These are phyloP conservation scores for Neurospora sp. DNA, from an alignment of 495 filamentous ascomycete genomes.

Conservation along the genomic window DNA sequence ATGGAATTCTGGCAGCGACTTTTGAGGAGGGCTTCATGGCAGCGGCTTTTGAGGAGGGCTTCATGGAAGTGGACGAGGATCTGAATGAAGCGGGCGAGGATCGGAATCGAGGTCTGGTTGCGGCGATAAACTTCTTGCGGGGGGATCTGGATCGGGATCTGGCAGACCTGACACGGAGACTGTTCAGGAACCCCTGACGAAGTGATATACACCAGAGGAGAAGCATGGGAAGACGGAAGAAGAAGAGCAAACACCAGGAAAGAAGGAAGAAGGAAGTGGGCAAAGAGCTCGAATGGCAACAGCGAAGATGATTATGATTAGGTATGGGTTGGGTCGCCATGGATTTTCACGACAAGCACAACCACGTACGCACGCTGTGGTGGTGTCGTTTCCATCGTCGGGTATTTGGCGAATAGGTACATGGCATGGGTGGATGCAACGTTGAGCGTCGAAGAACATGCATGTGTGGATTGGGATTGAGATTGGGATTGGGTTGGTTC, in stretches of 20 bases:
- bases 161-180: background rate
- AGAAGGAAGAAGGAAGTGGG: background rate
- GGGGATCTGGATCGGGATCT: background rate
- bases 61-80: background rate
- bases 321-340: background rate
- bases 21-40: background rate
- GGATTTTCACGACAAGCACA: background rate
- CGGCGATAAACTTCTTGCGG: too few relatives aligned
- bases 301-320: background rate
- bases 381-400: background rate
- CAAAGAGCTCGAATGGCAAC: background rate
- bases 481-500: background rate
- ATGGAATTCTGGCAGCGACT: background rate
- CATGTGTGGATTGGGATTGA: background rate
- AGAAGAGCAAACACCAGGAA: background rate
- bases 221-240: background rate
- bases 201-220: background rate
- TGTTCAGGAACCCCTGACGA: background rate
- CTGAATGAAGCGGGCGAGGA: background rate
- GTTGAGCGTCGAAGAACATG: background rate
- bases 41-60: background rate
- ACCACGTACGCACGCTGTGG: background rate
- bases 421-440: background rate
- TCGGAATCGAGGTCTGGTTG: background rate
- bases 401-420: background rate